A percentile compares a stretch with the other conserved stretches of the same genome.
These are phyloP conservation scores for Eleusine coracana DNA, from an alignment of 176 grass and related monocot genomes.

Conservation along the genomic window DNA sequence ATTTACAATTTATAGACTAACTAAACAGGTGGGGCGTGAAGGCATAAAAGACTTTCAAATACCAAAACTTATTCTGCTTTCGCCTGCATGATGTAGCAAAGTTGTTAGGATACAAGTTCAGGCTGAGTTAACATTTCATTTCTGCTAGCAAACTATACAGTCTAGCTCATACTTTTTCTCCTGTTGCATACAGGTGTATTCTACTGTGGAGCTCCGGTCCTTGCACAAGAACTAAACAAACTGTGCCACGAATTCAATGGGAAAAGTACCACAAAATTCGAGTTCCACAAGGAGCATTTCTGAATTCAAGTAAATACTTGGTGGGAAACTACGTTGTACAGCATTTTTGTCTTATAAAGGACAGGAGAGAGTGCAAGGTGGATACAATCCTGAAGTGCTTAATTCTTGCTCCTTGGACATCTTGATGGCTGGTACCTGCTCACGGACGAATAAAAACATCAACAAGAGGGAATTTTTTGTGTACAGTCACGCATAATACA, in stretches of 20 bases:
- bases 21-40: background rate
- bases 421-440: slow-evolving; percentile 18
- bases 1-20: background rate
- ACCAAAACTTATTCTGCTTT: slow-evolving; percentile 5
- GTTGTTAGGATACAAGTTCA: slow-evolving; percentile 12
- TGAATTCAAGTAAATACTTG: slow-evolving; percentile 65
- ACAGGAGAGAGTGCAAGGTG: slow-evolving; percentile 18
- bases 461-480: slow-evolving; percentile 22
- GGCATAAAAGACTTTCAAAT: background rate
- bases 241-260: slow-evolving; percentile 93
- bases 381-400: slow-evolving; percentile 4
- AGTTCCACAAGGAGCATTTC: slow-evolving; percentile 99
- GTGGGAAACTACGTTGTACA: slow-evolving; percentile 39
- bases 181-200: slow-evolving; percentile 78
- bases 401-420: slow-evolving; percentile 3
- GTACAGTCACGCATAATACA: slow-evolving; percentile 21
- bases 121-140: slow-evolving; percentile 4
- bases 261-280: slow-evolving; percentile 78
- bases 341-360: slow-evolving; percentile 51
- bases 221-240: slow-evolving; percentile 90
- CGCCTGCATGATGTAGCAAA: background rate
- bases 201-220: slow-evolving; percentile 91
- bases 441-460: slow-evolving; percentile 14
- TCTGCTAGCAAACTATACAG: background rate
- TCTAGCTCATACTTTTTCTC: slow-evolving; percentile 18